Evolutionary conservation across 1,284 basidiomycete genomes (phyloP), one percentile per base, ranked within the genome.

Genomic region (Irpex lacteus): DNA sequence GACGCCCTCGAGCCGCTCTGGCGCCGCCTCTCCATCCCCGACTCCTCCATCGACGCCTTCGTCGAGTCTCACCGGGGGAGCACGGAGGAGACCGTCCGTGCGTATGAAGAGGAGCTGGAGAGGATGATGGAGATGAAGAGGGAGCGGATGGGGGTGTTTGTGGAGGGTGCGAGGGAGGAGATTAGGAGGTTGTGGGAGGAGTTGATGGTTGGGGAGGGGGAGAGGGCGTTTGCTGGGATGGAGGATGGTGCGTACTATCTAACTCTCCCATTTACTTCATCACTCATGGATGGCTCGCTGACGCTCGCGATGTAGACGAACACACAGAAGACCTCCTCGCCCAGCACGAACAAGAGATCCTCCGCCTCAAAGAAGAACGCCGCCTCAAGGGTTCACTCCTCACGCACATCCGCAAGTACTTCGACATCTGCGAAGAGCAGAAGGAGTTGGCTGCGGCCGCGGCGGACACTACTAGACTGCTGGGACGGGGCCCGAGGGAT

Each of bases 51-150:
- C 84, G 91, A 95, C 68, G 85, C 80, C 8, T 96, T 96, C 72
- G 89, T 95, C 0, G 92, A 95, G 61, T 79, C 80, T 5, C 84
- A 94, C 72, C 80, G 89, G 50, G 95, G 95, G 1, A 90, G 87
- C 68, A 95, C 91, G 7, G 86, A 90, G 58, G 84, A 83, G 8
- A 87, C 87, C 5, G 83, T 96, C 18, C 78, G 79, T 62, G 87
- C 89, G 73, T 99, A 99, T 72, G 91, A 96, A 70, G 85, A 86
- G 59, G 98, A 99, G 76, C 80, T 98, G 44, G 91, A 93, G 64
- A 85, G 96, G 63, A 96, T 98, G 89, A 80, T 94, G 21, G 90
- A 93, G 71, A 78, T 98, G 61, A 96, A 96, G 78, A 82, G 91
- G 60, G 90, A 96, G 69, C 87, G 92, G 63, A 93, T 99, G 88